Conservation (phyloP, 208 protist genomes). For the Leptomonas pyrrhocoris region DNA sequence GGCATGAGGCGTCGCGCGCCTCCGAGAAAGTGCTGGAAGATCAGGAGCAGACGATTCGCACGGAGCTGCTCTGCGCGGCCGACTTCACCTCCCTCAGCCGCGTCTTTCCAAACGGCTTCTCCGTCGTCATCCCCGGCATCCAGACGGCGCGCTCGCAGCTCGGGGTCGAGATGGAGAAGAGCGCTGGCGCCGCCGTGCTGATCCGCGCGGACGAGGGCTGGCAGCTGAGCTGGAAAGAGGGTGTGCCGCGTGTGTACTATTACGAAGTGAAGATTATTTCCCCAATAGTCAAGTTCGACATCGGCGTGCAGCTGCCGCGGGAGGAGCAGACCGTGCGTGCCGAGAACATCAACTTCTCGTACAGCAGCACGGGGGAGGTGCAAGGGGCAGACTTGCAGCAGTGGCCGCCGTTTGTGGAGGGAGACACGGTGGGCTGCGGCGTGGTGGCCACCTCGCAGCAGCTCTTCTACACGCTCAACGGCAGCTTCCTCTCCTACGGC, state of each 20-base stretch:
- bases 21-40: conserved; percentile 15
- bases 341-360: conserved; percentile 62
- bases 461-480: conserved; percentile 90
- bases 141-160: conserved; percentile 62
- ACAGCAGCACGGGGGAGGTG: conserved; percentile 65
- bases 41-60: conserved; percentile 45
- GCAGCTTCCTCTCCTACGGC: conserved; percentile 71
- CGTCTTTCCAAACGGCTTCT: conserved; percentile 85
- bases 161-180: conserved; percentile 77
- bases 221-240: conserved; percentile 75
- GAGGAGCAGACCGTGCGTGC: conserved; percentile 27
- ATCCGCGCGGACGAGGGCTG: conserved; percentile 88
- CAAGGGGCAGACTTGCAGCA: conserved; percentile 34
- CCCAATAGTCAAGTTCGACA: conserved; percentile 35
- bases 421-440: conserved; percentile 86
- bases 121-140: conserved; percentile 71
- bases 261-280: conserved; percentile 83
- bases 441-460: conserved; percentile 66
- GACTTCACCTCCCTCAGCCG: conserved; percentile 74
- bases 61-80: conserved; percentile 59
- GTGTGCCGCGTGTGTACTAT: conserved; percentile 82
- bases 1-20: conserved; percentile 31
- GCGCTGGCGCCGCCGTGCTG: conserved; percentile 39
- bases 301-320: conserved; percentile 41
- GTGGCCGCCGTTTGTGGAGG: conserved; percentile 67